Conservation (phyloP, 495 filamentous ascomycete species). For the Xylaria nigripes region DNA sequence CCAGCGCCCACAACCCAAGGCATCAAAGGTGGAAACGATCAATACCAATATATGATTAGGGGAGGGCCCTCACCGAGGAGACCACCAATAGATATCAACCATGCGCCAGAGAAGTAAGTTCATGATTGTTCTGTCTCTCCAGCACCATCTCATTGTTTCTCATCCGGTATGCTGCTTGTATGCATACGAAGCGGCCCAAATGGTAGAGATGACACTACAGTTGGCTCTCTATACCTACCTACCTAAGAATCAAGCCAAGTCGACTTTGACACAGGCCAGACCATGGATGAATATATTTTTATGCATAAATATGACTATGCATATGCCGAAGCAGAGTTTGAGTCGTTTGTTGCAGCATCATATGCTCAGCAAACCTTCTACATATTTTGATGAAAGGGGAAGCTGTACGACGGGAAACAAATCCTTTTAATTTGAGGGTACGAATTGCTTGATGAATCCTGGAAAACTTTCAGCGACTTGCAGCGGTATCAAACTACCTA, state of each 20-base stretch:
- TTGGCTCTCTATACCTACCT: too few species aligned
- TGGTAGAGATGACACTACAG: background rate
- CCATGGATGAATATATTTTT: too few species aligned
- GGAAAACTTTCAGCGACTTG: too few species aligned
- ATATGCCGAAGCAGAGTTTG: too few species aligned
- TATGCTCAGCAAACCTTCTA: background rate
- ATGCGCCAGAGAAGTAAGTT: conserved; percentile 4
- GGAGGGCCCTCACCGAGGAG: conserved; percentile 19
- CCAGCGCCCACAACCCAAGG: conserved; percentile 6
- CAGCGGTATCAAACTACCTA: too few species aligned
- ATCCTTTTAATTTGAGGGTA: conserved; percentile 6
- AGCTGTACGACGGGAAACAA: background rate
- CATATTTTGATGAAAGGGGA: background rate
- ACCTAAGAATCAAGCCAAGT: background rate
- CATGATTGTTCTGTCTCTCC: background rate
- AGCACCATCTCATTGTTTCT: background rate
- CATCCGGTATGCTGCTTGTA: background rate
- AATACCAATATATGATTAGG: conserved; percentile 24
- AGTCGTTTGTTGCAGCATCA: background rate
- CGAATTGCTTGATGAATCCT: background rate
- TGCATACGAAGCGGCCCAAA: background rate
- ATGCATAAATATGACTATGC: too few species aligned
- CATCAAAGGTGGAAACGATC: conserved; percentile 20
- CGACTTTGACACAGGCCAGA: background rate
- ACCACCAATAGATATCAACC: conserved; percentile 11